A percentile compares a stretch with the other conserved stretches of the same genome.
Conservation (phyloP, 108 stramenopile genomes). For the Stephanodiscus minutulus region DNA sequence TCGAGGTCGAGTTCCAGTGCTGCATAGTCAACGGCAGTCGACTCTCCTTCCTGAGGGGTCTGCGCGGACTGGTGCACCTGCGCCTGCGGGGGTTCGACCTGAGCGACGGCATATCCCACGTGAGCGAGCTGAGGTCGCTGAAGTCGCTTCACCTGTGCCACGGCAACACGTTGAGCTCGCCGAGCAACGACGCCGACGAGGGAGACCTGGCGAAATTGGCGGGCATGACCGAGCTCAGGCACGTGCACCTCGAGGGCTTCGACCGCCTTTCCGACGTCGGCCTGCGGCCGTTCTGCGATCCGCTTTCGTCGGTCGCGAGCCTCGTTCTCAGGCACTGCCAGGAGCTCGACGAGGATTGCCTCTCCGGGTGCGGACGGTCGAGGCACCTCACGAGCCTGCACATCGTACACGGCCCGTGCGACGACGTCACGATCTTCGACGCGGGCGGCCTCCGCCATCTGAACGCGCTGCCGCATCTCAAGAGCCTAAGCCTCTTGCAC, state of each 20-base stretch:
- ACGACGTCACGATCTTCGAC: slow-evolving; percentile 27
- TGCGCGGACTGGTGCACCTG: slow-evolving; percentile 20
- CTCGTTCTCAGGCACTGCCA: slow-evolving; percentile 41
- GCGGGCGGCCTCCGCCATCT: slow-evolving; percentile 26
- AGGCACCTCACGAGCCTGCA: slow-evolving; percentile 24
- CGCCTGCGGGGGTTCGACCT: slow-evolving; percentile 40
- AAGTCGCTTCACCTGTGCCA: slow-evolving; percentile 37
- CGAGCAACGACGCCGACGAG: slow-evolving; percentile 33
- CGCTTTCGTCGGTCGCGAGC: slow-evolving; percentile 5
- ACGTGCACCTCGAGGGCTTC: slow-evolving; percentile 40
- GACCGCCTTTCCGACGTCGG: slow-evolving; percentile 30
- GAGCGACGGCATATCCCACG: slow-evolving; percentile 26
- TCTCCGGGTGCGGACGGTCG: slow-evolving; percentile 26
- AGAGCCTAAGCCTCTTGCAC: slow-evolving; percentile 35
- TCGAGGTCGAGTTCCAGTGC: slow-evolving; percentile 37
- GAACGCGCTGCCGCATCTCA: slow-evolving; percentile 17
- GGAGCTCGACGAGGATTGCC: slow-evolving; percentile 26
- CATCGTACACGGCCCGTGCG: slow-evolving; percentile 34
- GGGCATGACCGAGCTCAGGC: slow-evolving; percentile 14
- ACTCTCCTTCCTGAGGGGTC: slow-evolving; percentile 19
- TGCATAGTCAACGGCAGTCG: slow-evolving; percentile 22
- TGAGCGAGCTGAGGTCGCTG: slow-evolving; percentile 13
- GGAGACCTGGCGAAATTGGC: slow-evolving; percentile 24
- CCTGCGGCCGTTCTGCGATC: slow-evolving; percentile 21
- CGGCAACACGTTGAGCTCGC: slow-evolving; percentile 36